Percentiles rank a stretch among this genome's conserved stretches.
Conservation (phyloP, 139 green algal species). For the Closterium sp. region DNA sequence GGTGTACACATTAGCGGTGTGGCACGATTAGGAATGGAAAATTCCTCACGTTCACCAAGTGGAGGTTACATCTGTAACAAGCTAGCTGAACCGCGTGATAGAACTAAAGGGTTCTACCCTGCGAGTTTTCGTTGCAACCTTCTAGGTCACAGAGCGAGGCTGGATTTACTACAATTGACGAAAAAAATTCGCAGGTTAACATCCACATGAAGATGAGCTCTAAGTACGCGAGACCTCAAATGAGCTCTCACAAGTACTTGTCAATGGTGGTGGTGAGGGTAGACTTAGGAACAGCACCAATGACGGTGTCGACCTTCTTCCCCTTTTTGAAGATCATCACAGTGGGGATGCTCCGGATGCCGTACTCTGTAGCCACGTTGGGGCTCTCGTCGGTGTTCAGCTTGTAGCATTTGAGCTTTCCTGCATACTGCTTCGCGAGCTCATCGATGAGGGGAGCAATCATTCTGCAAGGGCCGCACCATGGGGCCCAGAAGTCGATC, state of each 20-base stretch:
- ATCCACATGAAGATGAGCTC: no score
- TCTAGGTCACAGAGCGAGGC: no score
- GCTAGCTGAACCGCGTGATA: no score
- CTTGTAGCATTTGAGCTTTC: constrained; percentile 68
- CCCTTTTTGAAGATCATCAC: constrained; percentile 97
- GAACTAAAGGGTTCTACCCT: no score
- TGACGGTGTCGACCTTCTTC: constrained; percentile 96
- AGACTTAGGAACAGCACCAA: constrained; percentile 93
- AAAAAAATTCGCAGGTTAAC: no score
- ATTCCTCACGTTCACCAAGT: no score
- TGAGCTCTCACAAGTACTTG: constrained; percentile 64
- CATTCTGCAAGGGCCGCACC: constrained; percentile 70
- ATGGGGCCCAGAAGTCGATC: constrained; percentile 91
- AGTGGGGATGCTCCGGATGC: constrained; percentile 94
- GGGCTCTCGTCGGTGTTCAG: constrained; percentile 98
- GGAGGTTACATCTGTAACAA: no score
- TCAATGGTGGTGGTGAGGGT: constrained; percentile 85
- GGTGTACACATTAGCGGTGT: no score
- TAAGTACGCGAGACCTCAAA: no score
- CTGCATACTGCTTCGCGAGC: constrained; percentile 53
- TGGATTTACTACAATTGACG: no score
- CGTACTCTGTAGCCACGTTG: constrained; percentile 87
- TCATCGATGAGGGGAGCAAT: constrained; percentile 66
- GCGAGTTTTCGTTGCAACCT: no score
- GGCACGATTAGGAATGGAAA: no score